Conservation (phyloP, 148 eudicot genomes). For the Rhododendron henanense region DNA sequence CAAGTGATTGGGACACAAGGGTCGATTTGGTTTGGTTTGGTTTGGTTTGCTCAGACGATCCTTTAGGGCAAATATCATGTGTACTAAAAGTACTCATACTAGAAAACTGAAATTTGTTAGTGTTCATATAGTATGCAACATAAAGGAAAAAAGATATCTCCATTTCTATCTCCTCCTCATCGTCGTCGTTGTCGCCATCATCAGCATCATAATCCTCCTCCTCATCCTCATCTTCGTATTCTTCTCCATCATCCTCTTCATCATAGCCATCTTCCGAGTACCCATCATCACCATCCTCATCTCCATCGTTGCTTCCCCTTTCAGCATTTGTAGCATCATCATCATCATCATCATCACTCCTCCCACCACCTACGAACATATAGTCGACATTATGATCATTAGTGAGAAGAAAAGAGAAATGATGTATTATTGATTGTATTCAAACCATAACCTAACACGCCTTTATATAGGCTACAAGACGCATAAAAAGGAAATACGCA, state of each 20-base stretch:
- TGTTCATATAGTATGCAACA: not conserved
- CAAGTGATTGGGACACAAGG: too few relatives aligned
- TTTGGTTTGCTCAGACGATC: too few relatives aligned
- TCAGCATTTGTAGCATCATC: not conserved
- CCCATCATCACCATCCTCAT: not conserved
- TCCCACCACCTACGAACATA: not conserved
- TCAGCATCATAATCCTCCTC: too few relatives aligned
- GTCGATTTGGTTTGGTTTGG: too few relatives aligned
- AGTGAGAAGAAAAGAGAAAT: too few relatives aligned
- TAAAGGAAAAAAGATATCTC: not conserved
- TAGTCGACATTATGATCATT: not conserved
- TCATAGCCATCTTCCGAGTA: not conserved
- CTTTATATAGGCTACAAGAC: too few relatives aligned
- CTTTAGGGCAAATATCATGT: too few relatives aligned
- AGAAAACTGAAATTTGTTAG: not conserved
- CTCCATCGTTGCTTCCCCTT: not conserved
- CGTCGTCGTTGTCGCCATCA: not conserved
- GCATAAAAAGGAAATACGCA: too few relatives aligned
- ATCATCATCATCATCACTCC: not conserved
- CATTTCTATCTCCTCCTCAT: not conserved
- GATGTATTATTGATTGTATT: too few relatives aligned
- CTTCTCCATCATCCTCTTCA: not conserved
- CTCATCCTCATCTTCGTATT: not conserved
- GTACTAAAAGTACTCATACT: not conserved
- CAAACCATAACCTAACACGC: too few relatives aligned